Base-by-base conservation (phyloP, 441 rosid genomes). In the Corymbia citriodora region DNA sequence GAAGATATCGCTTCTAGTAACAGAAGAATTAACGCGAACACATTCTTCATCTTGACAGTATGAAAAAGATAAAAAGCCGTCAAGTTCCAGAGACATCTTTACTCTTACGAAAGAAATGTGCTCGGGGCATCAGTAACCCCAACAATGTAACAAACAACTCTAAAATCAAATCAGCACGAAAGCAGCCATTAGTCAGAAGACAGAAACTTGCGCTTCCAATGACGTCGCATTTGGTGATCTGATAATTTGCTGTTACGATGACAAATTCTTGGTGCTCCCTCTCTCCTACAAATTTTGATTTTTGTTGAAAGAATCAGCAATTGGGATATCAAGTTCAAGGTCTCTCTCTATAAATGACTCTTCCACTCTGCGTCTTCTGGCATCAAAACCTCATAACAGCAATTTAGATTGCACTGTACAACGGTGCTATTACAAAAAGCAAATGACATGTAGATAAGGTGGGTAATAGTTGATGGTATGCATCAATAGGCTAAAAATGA, bases 11-110 rank as follows among this genome's bases (percentile, higher is more conserved):
- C 50, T 40, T 74, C 52, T 74, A 23, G 27, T 27, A 74, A 40
- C 9, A 23, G 52, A 12, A 23, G 53, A 45, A 79, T 0, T n/a
- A 45, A 79, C 0, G 3, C 1, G 0, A 25, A 45, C n/a, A 79
- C 23, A 79, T 45, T n/a, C 53, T 23, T 45, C 45, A 7, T 70
- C 79, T 70, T 31, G 33, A 45, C 25, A 23, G 27, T 79, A 49
- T 45, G 52, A 29, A 79, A 79, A 79, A 79, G 18, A 79, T 45
- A 48, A 79, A 79, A 79, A 45, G 17, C n/a, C 10, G 1, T 45
- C 65, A 7, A 23, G 85, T 79, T 79, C 53, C n/a, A 48, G 8
- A 79, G 53, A 79, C 53, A 45, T 79, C n/a, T 45, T 45, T 49
- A 25, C 85, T 45, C 10, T 45, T 45, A 12, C n/a, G 45, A 27